Conservation (phyloP, 2,329 filamentous ascomycete species). For the Fusarium nurragi region DNA sequence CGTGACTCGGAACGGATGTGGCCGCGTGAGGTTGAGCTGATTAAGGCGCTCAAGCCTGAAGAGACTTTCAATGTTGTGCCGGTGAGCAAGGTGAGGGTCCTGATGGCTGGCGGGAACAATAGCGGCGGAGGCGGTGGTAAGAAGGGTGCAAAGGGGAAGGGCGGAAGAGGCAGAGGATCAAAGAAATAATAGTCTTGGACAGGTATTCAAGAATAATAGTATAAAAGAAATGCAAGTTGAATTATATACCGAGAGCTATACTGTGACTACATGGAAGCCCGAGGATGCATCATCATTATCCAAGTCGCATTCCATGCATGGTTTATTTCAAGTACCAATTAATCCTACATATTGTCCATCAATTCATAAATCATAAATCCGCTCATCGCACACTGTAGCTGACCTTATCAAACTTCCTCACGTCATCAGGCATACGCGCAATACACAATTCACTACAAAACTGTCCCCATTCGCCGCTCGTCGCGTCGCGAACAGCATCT, state of each 20-base stretch:
- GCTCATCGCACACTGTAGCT: constrained; percentile 27
- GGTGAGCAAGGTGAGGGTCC: constrained; percentile 81
- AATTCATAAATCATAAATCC: constrained; percentile 13
- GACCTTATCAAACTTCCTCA: constrained; percentile 61
- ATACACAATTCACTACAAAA: constrained; percentile 79
- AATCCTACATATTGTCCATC: constrained; percentile 6
- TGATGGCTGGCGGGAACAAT: constrained; percentile 64
- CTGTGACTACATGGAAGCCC: constrained; percentile 11
- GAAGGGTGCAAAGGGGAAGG: constrained; percentile 49
- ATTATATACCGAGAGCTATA: constrained; percentile 22
- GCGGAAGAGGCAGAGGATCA: constrained; percentile 54
- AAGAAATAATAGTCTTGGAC: constrained; percentile 49
- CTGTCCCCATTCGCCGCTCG: constrained; percentile 77
- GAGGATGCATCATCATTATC: constrained; percentile 15
- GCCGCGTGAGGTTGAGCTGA: constrained; percentile 84
- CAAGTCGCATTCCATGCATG: constrained; percentile 14
- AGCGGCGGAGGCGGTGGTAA: constrained; percentile 54
- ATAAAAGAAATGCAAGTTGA: constrained; percentile 5
- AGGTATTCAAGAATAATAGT: background rate
- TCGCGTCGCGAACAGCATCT: constrained; percentile 80
- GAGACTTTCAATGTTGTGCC: constrained; percentile 85
- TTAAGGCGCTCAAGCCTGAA: constrained; percentile 81
- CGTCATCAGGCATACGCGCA: constrained; percentile 67
- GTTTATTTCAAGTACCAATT: background rate
- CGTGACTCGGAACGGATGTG: constrained; percentile 79